Conservation (phyloP, 2,329 filamentous ascomycete species). For the Fusarium sp. region DNA sequence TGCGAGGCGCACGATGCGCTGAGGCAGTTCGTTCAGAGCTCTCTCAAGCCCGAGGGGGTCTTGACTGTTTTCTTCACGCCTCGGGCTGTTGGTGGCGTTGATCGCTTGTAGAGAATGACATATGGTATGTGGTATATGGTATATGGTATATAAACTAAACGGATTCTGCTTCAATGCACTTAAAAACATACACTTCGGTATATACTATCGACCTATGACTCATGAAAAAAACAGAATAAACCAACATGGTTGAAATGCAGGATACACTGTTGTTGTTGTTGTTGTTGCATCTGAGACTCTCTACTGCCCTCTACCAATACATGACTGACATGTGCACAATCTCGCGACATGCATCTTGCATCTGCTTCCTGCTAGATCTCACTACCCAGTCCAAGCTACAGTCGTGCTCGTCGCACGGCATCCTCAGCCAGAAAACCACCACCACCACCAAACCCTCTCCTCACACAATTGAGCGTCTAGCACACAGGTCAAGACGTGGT, state of each 20-base stretch:
- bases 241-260: too few relatives aligned
- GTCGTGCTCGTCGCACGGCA: conserved; percentile 11
- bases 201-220: too few relatives aligned
- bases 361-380: conserved; percentile 27
- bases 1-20: conserved; percentile 56
- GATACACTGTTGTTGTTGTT: too few relatives aligned
- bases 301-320: not conserved
- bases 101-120: conserved; percentile 15
- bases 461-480: not conserved
- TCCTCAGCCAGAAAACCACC: not conserved
- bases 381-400: not conserved
- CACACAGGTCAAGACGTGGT: not conserved
- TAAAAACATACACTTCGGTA: too few relatives aligned
- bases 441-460: not conserved
- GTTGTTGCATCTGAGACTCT: too few relatives aligned
- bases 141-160: not conserved
- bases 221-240: not conserved
- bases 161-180: not conserved
- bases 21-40: conserved; percentile 48
- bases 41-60: conserved; percentile 49
- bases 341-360: conserved; percentile 23
- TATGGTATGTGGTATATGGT: too few relatives aligned
- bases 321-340: not conserved
- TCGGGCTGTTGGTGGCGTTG: conserved; percentile 40
- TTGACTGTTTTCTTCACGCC: conserved; percentile 55